Evolutionary conservation across 2,329 filamentous ascomycete species (phyloP).

Genomic region (Claviceps maximensis): DNA sequence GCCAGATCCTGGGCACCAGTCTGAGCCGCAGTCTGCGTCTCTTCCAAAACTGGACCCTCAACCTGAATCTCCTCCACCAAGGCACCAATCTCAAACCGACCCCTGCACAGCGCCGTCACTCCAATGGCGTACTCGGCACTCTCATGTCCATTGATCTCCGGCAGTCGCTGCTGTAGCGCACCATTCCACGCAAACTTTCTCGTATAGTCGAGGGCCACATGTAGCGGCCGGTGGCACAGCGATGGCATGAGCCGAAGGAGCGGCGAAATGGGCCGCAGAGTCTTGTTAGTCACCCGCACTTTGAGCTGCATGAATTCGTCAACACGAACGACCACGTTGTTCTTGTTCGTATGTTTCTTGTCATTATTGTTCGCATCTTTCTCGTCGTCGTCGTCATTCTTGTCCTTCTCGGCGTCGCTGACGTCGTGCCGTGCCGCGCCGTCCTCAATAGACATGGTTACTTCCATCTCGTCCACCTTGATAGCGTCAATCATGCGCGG

Average conservation of each 20-base stretch:
- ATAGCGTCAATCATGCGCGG: slow-evolving; percentile 72
- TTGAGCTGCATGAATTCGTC: slow-evolving; percentile 53
- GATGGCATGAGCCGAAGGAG: slow-evolving; percentile 66
- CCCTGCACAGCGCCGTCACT: slow-evolving; percentile 62
- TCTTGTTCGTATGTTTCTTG: slow-evolving; percentile 7
- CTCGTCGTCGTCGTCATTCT: background rate
- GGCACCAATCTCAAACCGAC: slow-evolving; percentile 70
- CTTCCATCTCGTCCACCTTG: slow-evolving; percentile 63
- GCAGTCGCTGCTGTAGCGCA: slow-evolving; percentile 61
- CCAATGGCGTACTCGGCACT: slow-evolving; percentile 52
- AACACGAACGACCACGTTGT: slow-evolving; percentile 18
- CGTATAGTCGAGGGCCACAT: slow-evolving; percentile 65
- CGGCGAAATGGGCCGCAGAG: slow-evolving; percentile 50
- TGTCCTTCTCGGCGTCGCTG: background rate
- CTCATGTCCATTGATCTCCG: slow-evolving; percentile 44
- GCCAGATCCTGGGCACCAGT: slow-evolving; percentile 16
- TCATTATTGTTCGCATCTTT: background rate
- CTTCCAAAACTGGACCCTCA: slow-evolving; percentile 44
- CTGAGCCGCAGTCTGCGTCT: slow-evolving; percentile 13
- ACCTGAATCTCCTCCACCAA: slow-evolving; percentile 61
- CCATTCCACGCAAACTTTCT: slow-evolving; percentile 79
- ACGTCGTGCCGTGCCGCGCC: background rate
- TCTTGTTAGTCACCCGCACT: slow-evolving; percentile 65
- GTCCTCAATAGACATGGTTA: slow-evolving; percentile 34
- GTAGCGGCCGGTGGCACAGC: slow-evolving; percentile 57